Conservation (phyloP, 139 green algal species). For the Coelastrella sp. region DNA sequence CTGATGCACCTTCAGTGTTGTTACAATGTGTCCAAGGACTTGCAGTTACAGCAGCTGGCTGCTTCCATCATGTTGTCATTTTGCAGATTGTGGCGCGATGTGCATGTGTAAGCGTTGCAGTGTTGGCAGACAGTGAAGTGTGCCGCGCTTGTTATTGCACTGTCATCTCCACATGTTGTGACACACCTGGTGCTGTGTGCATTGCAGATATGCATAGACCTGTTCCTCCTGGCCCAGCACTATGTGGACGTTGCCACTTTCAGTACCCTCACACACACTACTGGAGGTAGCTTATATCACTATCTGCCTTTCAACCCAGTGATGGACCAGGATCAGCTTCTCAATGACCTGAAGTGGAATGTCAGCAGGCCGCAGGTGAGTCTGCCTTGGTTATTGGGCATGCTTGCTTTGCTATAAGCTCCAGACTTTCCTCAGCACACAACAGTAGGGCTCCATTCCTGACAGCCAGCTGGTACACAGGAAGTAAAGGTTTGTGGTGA, state of each 20-base stretch:
- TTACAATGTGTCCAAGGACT: not conserved
- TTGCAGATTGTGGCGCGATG: too few species aligned
- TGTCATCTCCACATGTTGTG: too few species aligned
- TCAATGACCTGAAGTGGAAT: constrained; percentile 91
- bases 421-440: too few species aligned
- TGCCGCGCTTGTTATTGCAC: too few species aligned
- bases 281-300: constrained; percentile 81
- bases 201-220: constrained; percentile 78
- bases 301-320: constrained; percentile 80
- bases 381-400: too few species aligned
- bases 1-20: too few species aligned
- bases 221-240: constrained; percentile 73
- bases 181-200: not conserved
- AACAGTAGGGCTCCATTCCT: too few species aligned
- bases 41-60: not conserved
- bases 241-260: constrained; percentile 86
- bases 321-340: constrained; percentile 80
- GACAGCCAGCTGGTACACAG: too few species aligned
- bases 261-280: constrained; percentile 65
- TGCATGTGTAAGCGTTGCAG: too few species aligned
- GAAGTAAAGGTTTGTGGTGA: too few species aligned
- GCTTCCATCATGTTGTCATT: not conserved
- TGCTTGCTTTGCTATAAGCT: too few species aligned
- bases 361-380: constrained; percentile 70
- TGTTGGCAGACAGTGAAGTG: too few species aligned